Percentiles rank a stretch among this genome's conserved stretches.
phyloP scores from a whole-genome alignment of 495 filamentous ascomycete genomes.

The Aspergillus olivimuriae region DNA sequence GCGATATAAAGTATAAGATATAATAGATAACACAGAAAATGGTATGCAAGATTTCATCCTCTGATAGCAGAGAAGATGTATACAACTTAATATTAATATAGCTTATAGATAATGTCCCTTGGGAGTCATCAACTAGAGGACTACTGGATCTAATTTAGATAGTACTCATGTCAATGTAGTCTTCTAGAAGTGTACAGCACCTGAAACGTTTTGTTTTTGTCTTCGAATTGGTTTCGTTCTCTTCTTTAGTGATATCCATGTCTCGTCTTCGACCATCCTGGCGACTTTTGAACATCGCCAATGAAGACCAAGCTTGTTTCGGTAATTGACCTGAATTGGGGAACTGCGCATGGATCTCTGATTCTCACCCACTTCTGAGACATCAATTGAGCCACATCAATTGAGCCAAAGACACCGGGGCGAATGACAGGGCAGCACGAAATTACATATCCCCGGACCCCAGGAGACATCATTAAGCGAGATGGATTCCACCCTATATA shows the following conservation, averaged over 20 bases:
- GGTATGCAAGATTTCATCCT: constrained; percentile 16
- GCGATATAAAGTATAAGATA: constrained; percentile 14
- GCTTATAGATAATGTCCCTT: constrained; percentile 5
- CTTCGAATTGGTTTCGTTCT: not conserved
- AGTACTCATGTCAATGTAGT: constrained; percentile 7
- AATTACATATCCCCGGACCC: too few relatives aligned
- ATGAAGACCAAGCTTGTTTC: constrained; percentile 15
- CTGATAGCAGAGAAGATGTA: not conserved
- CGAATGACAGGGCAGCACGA: too few relatives aligned
- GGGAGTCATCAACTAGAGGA: constrained; percentile 4
- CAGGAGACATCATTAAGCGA: too few relatives aligned
- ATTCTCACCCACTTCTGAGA: too few relatives aligned
- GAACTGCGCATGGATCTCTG: too few relatives aligned
- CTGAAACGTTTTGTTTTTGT: constrained; percentile 7
- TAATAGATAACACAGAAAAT: constrained; percentile 15
- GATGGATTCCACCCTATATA: too few relatives aligned
- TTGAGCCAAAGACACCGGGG: too few relatives aligned
- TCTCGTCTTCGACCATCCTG: constrained; percentile 8
- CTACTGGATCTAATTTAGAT: constrained; percentile 15
- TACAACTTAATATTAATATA: constrained; percentile 11
- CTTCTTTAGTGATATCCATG: constrained; percentile 6
- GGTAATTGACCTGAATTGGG: too few relatives aligned
- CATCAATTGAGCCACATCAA: too few relatives aligned
- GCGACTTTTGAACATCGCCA: constrained; percentile 14
- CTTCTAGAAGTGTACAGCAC: constrained; percentile 4